phyloP scores from a whole-genome alignment of 164 flowering plant genomes.

The Umbilicus rupestris region DNA sequence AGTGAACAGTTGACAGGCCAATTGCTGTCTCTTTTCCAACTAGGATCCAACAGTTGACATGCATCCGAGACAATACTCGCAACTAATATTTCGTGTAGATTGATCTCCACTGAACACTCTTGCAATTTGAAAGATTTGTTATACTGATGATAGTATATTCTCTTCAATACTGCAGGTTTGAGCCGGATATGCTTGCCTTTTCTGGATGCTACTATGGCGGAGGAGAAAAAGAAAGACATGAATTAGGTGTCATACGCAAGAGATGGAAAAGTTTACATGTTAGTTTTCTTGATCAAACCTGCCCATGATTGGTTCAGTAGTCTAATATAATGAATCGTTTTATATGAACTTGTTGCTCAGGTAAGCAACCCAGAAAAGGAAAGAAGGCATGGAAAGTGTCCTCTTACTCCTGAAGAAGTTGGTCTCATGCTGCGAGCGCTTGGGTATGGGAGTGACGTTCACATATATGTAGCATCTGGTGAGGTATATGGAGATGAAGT shows the following conservation, averaged over 20 bases:
- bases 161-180: slow-evolving; percentile 52
- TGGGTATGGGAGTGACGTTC: slow-evolving; percentile 77
- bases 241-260: slow-evolving; percentile 68
- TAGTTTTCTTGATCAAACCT: slow-evolving; percentile 4
- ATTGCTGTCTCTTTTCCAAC: no score
- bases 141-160: not conserved
- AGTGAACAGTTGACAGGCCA: no score
- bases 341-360: slow-evolving; percentile 24
- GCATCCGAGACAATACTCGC: no score
- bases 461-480: slow-evolving; percentile 94
- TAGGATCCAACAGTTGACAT: no score
- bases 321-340: not conserved
- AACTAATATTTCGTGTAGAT: not conserved
- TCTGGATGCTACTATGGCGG: slow-evolving; percentile 98
- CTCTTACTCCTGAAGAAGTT: slow-evolving; percentile 93
- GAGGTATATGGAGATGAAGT: slow-evolving; percentile 89
- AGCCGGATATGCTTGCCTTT: slow-evolving; percentile 99
- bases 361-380: slow-evolving; percentile 70
- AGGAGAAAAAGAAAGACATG: slow-evolving; percentile 74
- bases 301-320: not conserved
- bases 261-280: slow-evolving; percentile 97
- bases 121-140: not conserved
- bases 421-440: slow-evolving; percentile 93
- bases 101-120: not conserved
- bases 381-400: slow-evolving; percentile 89